phyloP scores from a whole-genome alignment of 1,139 yeast genomes.

The Meyerozyma carpophila region DNA sequence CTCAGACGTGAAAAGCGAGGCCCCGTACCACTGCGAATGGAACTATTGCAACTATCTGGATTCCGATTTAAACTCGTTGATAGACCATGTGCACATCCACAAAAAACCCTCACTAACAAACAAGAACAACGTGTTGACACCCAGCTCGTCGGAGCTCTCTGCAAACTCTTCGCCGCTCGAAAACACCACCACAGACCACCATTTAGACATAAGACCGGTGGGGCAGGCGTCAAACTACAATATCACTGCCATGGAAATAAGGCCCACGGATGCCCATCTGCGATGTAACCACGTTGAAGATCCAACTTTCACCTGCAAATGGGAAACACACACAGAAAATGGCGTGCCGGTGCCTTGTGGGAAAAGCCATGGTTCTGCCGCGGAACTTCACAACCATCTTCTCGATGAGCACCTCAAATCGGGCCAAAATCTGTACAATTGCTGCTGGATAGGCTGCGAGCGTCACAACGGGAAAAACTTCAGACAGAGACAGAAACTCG shows the following conservation, averaged over 20 bases:
- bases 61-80: constrained; percentile 44
- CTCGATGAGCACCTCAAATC: constrained; percentile 63
- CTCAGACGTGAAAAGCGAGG: background rate
- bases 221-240: constrained; percentile 9
- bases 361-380: constrained; percentile 41
- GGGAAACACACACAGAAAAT: constrained; percentile 31
- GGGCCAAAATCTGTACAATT: constrained; percentile 64
- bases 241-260: constrained; percentile 32
- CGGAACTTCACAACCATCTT: constrained; percentile 67
- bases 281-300: constrained; percentile 12
- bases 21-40: constrained; percentile 62
- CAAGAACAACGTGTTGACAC: constrained; percentile 11
- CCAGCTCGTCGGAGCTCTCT: constrained; percentile 10
- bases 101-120: constrained; percentile 27
- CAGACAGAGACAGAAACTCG: constrained; percentile 76
- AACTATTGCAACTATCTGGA: constrained; percentile 56
- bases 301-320: constrained; percentile 34
- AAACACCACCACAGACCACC: constrained; percentile 1
- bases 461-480: constrained; percentile 59
- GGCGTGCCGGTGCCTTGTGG: constrained; percentile 44
- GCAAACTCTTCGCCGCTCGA: constrained; percentile 10
- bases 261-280: constrained; percentile 20
- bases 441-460: constrained; percentile 77
- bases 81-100: constrained; percentile 55
- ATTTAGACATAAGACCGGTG: constrained; percentile 2